Evolutionary conservation across 1,139 yeast species (phyloP), one percentile per base, ranked within the genome.

Genomic region (Candida sp.): DNA sequence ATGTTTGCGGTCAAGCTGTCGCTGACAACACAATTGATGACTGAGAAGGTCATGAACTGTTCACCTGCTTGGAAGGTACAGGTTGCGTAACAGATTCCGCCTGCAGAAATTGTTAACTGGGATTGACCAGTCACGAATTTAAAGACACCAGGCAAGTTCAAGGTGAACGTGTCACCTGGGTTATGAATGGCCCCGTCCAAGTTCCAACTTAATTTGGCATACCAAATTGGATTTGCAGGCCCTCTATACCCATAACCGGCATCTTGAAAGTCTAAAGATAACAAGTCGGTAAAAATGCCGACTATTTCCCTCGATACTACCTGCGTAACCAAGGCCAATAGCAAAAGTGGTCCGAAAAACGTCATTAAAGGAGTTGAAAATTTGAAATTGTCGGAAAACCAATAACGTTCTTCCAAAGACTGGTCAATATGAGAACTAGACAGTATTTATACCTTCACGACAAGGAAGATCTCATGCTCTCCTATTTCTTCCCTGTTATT

Each of bases 161-260:
- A 62, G 4, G 57, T 47, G 54, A 68, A 67, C 4, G 70, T 67
- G 52, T 68, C 72, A 5, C 70, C 70, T 1, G 66, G 39, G 2
- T 43, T 34, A 1, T 59, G 61, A 1, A 54, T 45, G 2, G 57
- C 17, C 11, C 66, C 66, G 17, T 54, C 51, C 9, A 71, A 54
- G 3, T 46, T 31, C 75, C 75, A 71, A 1, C 52, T 49, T 7
- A 69, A 46, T 0, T 57, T 54, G 2, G 65, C 67, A 12, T 46
- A 33, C 73, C 73, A 70, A 51, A 55, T 60, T 1, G 69, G 67
- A 23, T 46, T 42, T 28, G 32, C 22, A 3, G 69, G 69, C 1
- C 52, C 49, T 9, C 11, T 9, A 35, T 22, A 30, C 2, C 37
- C 12, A 30, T 46, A 46, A 17, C 37, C 55, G 27, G 49, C 52